These are phyloP conservation scores for Ophiostoma novo-ulmi DNA, from an alignment of 2,329 filamentous ascomycete species.

Conservation along the genomic window DNA sequence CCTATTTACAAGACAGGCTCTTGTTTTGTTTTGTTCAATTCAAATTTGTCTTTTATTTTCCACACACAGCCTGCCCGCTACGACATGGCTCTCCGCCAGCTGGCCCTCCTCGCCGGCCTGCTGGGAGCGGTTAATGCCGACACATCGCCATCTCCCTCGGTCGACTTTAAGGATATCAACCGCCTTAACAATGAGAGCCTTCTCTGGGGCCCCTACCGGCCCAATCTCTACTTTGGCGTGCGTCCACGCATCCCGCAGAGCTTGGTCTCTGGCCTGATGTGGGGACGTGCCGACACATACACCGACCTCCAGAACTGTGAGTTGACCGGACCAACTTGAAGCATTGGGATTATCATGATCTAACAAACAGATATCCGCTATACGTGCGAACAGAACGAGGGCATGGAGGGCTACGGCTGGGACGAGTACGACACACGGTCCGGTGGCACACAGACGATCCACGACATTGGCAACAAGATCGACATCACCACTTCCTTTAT, in stretches of 20 bases:
- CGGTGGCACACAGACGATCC: conserved; percentile 84
- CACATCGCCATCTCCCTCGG: conserved; percentile 20
- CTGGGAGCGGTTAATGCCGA: conserved; percentile 22
- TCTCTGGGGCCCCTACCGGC: conserved; percentile 92
- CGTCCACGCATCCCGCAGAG: conserved; percentile 76
- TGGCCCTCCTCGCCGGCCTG: conserved; percentile 23
- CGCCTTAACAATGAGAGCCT: conserved; percentile 71
- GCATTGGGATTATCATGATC: neutral
- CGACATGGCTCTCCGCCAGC: conserved; percentile 27
- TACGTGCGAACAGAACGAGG: conserved; percentile 92
- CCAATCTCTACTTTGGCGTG: conserved; percentile 91
- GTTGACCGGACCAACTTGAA: neutral
- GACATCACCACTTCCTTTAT: conserved; percentile 92
- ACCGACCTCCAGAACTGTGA: conserved; percentile 67
- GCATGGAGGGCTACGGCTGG: conserved; percentile 95
- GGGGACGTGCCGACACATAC: conserved; percentile 80
- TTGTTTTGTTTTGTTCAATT: conserved; percentile 7
- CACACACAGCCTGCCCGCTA: conserved; percentile 3
- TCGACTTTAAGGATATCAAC: conserved; percentile 42
- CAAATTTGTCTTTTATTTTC: neutral
- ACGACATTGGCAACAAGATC: conserved; percentile 80
- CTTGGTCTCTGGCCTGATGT: conserved; percentile 77
- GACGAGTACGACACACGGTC: conserved; percentile 89
- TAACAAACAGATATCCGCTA: conserved; percentile 67
- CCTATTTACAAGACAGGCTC: neutral